A percentile compares a stretch with the other conserved stretches of the same genome.
These are phyloP conservation scores for Pythium sp. DNA, from an alignment of 352 stramenopile species.

Conservation along the genomic window DNA sequence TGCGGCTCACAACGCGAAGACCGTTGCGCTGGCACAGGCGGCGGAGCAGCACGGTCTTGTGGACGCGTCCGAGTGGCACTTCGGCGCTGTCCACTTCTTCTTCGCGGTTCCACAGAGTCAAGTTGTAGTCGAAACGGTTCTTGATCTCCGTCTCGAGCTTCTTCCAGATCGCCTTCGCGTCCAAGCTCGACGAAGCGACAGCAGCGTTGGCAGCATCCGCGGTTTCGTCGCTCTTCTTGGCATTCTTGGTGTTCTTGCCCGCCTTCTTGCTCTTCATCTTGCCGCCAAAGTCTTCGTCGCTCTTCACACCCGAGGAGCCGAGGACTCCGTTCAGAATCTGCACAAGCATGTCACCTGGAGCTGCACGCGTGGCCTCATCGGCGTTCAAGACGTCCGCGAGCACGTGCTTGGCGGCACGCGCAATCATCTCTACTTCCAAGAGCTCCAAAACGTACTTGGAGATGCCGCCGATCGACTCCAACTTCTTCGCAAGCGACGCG, in stretches of 20 bases:
- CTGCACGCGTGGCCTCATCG: slow-evolving; percentile 54
- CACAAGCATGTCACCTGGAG: slow-evolving; percentile 72
- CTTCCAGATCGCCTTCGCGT: slow-evolving; percentile 50
- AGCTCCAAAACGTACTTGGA: slow-evolving; percentile 93
- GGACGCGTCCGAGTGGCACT: slow-evolving; percentile 43
- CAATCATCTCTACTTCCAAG: slow-evolving; percentile 96
- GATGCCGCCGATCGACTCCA: slow-evolving; percentile 86
- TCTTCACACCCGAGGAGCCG: slow-evolving; percentile 23
- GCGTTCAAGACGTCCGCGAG: slow-evolving; percentile 69
- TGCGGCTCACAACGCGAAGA: slow-evolving; percentile 86
- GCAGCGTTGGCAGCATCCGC: slow-evolving; percentile 3
- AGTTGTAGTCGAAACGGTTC: slow-evolving; percentile 74
- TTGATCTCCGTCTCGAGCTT: slow-evolving; percentile 62
- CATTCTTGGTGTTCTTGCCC: slow-evolving; percentile 41
- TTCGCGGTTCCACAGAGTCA: slow-evolving; percentile 63
- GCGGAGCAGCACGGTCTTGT: slow-evolving; percentile 85
- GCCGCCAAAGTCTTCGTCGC: slow-evolving; percentile 33
- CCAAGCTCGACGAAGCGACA: slow-evolving; percentile 22
- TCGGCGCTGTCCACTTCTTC: slow-evolving; percentile 25
- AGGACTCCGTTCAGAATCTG: slow-evolving; percentile 87
- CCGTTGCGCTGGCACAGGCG: slow-evolving; percentile 93
- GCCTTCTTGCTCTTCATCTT: slow-evolving; percentile 21
- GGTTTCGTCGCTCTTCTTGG: slow-evolving; percentile 14
- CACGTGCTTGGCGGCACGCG: slow-evolving; percentile 89
- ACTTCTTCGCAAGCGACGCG: slow-evolving; percentile 82